Conservation (phyloP, 2,329 filamentous ascomycete genomes). For the Exophiala viscosa region DNA sequence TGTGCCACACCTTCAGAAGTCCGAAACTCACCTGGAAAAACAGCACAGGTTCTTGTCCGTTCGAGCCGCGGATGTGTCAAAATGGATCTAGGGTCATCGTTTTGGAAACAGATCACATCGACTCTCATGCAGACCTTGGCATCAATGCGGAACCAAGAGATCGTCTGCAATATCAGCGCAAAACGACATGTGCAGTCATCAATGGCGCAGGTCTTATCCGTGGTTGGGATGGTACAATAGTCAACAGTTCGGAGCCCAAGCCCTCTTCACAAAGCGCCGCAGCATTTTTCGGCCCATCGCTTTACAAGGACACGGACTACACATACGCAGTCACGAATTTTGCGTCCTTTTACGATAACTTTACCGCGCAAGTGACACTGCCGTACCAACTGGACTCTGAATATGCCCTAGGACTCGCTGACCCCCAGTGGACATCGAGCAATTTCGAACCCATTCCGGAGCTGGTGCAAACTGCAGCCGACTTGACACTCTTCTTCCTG, state of each 20-base stretch:
- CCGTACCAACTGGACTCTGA: constrained; percentile 18
- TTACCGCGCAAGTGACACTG: constrained; percentile 10
- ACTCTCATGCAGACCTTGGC: constrained; percentile 22
- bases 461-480: constrained; percentile 9
- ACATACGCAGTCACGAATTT: constrained; percentile 22
- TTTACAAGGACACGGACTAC: constrained; percentile 16
- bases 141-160: constrained; percentile 23
- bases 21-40: constrained; percentile 3
- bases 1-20: constrained; percentile 16
- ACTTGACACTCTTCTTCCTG: constrained; percentile 18
- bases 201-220: constrained; percentile 10
- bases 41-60: constrained; percentile 14
- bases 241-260: background rate
- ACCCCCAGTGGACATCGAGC: constrained; percentile 1
- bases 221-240: constrained; percentile 16
- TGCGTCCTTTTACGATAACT: constrained; percentile 19
- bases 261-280: constrained; percentile 1
- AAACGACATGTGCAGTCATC: constrained; percentile 23
- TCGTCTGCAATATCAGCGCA: constrained; percentile 18
- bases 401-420: background rate
- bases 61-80: constrained; percentile 14
- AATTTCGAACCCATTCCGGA: constrained; percentile 19
- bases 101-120: constrained; percentile 21
- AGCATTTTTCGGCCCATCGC: constrained; percentile 16
- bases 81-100: constrained; percentile 6